These are phyloP conservation scores for Calonectria naviculata DNA, from an alignment of 2,329 filamentous ascomycete genomes.

Conservation along the genomic window DNA sequence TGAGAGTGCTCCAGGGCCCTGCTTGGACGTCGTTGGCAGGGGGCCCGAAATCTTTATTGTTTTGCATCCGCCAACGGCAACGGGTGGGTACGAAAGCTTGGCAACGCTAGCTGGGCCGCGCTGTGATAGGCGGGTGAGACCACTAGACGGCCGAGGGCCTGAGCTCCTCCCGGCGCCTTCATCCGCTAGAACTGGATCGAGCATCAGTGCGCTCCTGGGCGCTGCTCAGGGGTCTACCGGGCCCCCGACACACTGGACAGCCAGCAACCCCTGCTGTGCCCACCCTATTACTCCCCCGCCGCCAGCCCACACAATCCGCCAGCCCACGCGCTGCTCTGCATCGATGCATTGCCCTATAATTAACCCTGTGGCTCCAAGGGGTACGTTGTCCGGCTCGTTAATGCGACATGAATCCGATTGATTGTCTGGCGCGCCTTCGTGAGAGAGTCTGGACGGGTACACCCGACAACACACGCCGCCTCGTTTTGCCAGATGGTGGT, in stretches of 20 bases:
- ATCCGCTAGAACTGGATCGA: constrained; percentile 4
- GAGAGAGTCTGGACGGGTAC: neutral
- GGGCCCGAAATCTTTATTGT: constrained; percentile 7
- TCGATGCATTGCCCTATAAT: constrained; percentile 9
- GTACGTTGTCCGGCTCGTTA: neutral
- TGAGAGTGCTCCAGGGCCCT: neutral
- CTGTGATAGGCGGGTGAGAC: constrained; percentile 3
- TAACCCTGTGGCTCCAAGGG: neutral
- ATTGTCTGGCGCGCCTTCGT: neutral
- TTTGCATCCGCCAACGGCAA: constrained; percentile 11
- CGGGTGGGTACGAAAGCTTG: constrained; percentile 3
- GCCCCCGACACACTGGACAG: constrained; percentile 9
- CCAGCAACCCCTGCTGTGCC: neutral
- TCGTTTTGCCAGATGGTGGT: neutral
- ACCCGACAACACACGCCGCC: neutral
- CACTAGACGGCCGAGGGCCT: neutral
- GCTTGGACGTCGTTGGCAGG: constrained; percentile 12
- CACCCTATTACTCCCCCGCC: neutral
- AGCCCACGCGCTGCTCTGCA: neutral
- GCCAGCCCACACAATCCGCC: neutral
- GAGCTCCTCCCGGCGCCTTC: neutral
- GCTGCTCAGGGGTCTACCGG: constrained; percentile 1
- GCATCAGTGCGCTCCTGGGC: neutral
- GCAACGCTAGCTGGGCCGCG: neutral
- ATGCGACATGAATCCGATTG: constrained; percentile 10